A percentile compares a stretch with the other conserved stretches of the same genome.
Conservation (phyloP, 305 asterid species). For the Petunia hybrid region DNA sequence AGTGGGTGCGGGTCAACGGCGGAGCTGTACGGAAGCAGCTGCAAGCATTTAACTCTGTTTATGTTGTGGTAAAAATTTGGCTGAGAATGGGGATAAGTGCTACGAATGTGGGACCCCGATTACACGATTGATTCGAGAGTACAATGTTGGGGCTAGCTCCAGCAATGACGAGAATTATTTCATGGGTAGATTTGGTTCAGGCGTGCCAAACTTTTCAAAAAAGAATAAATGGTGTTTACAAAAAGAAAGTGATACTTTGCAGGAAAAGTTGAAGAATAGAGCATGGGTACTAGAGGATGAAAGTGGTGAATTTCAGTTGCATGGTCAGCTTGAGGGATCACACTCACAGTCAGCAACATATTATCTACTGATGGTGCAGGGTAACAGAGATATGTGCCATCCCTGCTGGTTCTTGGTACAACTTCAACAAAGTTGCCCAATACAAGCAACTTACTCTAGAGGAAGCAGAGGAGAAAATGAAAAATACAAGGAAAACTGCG, state of each 20-base stretch:
- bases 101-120: conserved; percentile 77
- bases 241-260: conserved; percentile 81
- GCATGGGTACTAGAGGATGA: conserved; percentile 95
- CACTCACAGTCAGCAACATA: conserved; percentile 79
- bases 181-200: conserved; percentile 80
- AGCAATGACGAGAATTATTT: conserved; percentile 72
- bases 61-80: conserved; percentile 82
- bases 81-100: conserved; percentile 66
- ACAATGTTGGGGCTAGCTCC: conserved; percentile 75
- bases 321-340: conserved; percentile 77
- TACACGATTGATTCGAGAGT: conserved; percentile 83
- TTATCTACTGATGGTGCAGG: conserved; percentile 90
- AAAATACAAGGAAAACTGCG: too few relatives aligned
- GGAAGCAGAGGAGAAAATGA: too few relatives aligned
- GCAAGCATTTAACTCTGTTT: conserved; percentile 86
- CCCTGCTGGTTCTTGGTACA: conserved; percentile 95
- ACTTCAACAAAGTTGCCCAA: conserved; percentile 66
- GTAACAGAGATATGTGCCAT: conserved; percentile 84
- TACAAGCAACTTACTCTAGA: too few relatives aligned
- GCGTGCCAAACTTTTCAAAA: conserved; percentile 73
- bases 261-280: conserved; percentile 79
- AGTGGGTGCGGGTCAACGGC: conserved; percentile 74
- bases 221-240: conserved; percentile 87
- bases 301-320: conserved; percentile 72
- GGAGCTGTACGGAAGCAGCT: conserved; percentile 85